Conservation (phyloP, 768 basidiomycete species). For the Russula emetica region DNA sequence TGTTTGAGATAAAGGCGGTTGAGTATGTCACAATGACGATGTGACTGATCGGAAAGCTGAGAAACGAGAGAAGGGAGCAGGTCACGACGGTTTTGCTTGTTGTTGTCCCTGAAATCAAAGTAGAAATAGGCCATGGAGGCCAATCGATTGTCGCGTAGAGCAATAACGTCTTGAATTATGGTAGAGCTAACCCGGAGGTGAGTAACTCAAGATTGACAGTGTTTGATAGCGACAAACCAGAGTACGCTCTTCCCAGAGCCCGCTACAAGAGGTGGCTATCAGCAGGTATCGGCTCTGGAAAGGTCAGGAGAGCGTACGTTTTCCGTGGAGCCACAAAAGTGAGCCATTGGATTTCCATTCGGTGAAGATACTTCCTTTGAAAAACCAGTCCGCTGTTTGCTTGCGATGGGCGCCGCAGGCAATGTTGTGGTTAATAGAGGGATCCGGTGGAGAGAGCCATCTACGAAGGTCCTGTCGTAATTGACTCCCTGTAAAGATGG, state of each 20-base stretch:
- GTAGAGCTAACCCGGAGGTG: not conserved
- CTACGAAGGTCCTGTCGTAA: not conserved
- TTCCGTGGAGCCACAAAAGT: slow-evolving; percentile 1
- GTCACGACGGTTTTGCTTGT: not conserved
- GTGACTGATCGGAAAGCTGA: not conserved
- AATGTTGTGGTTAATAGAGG: not conserved
- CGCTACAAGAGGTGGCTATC: not conserved
- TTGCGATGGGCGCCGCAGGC: not conserved
- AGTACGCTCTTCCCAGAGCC: not conserved
- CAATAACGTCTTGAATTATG: not conserved
- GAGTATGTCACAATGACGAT: not conserved
- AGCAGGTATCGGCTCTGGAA: not conserved
- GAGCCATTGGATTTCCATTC: not conserved
- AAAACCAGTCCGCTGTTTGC: not conserved
- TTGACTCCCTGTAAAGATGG: not conserved
- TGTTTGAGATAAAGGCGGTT: not conserved
- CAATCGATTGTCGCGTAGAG: not conserved
- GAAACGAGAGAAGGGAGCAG: not conserved
- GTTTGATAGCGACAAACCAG: not conserved
- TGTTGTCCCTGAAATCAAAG: not conserved
- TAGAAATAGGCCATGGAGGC: not conserved
- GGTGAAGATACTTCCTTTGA: not conserved
- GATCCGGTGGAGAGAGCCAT: slow-evolving; percentile 1
- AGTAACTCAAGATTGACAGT: not conserved
- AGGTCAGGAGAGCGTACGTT: not conserved